These are phyloP conservation scores for Aaosphaeria pasadenensis DNA, from an alignment of 2,329 filamentous ascomycete genomes.

Conservation along the genomic window DNA sequence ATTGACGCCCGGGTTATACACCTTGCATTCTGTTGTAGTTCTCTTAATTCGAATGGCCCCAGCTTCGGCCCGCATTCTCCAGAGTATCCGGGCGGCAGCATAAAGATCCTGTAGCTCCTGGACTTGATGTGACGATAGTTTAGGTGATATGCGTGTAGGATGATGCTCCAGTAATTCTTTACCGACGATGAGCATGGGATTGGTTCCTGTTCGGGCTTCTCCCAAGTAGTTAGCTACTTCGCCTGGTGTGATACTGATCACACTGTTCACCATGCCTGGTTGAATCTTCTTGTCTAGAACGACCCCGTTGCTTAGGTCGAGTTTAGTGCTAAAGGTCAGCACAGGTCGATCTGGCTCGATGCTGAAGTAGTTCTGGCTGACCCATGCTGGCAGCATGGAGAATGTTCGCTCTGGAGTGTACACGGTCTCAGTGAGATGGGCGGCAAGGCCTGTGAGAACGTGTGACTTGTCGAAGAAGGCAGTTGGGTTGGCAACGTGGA, in stretches of 20 bases:
- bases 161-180: slow-evolving; percentile 9
- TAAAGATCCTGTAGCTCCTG: slow-evolving; percentile 35
- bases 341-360: slow-evolving; percentile 53
- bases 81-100: slow-evolving; percentile 31
- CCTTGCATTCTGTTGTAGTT: slow-evolving; percentile 24
- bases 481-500: slow-evolving; percentile 76
- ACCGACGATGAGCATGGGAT: slow-evolving; percentile 22
- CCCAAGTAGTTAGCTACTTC: slow-evolving; percentile 28
- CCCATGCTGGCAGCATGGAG: slow-evolving; percentile 54
- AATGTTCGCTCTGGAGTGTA: slow-evolving; percentile 58
- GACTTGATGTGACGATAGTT: slow-evolving; percentile 18
- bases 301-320: slow-evolving; percentile 48
- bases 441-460: slow-evolving; percentile 58
- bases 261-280: slow-evolving; percentile 54
- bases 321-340: slow-evolving; percentile 59
- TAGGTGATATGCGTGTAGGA: slow-evolving; percentile 5
- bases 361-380: slow-evolving; percentile 53
- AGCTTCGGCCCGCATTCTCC: slow-evolving; percentile 27
- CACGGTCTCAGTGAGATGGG: slow-evolving; percentile 54
- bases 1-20: slow-evolving; percentile 30
- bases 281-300: slow-evolving; percentile 54
- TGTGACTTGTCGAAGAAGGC: slow-evolving; percentile 63
- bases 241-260: slow-evolving; percentile 51
- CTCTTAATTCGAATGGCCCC: slow-evolving; percentile 38
- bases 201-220: slow-evolving; percentile 27